Percentiles rank a stretch among this genome's conserved stretches.
phyloP scores from a whole-genome alignment of 2,329 filamentous ascomycete species.

The Arachnopeziza araneosa region DNA sequence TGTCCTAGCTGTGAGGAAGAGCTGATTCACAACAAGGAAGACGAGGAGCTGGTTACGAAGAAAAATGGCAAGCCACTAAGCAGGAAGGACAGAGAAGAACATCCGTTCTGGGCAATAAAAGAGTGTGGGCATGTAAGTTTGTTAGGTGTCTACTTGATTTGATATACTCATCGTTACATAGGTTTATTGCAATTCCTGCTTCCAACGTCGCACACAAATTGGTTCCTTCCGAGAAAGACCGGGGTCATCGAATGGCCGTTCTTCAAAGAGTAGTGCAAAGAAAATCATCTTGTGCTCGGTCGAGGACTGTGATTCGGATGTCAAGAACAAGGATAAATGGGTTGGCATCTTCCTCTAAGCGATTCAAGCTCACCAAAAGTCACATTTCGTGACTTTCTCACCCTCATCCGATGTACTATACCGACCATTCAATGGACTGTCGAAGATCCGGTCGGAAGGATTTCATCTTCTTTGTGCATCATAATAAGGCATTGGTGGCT shows the following conservation, averaged over 20 bases:
- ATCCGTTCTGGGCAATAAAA: constrained; percentile 89
- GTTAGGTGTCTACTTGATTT: neutral
- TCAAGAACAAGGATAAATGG: constrained; percentile 51
- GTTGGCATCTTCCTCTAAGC: constrained; percentile 48
- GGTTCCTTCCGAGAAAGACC: constrained; percentile 31
- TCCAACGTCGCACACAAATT: constrained; percentile 42
- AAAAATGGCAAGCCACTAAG: constrained; percentile 43
- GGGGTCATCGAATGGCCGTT: constrained; percentile 23
- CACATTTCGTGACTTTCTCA: neutral
- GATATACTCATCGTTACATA: constrained; percentile 30
- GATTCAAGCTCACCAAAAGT: neutral
- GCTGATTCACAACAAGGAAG: constrained; percentile 59
- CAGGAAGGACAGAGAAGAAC: constrained; percentile 52
- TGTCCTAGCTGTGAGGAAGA: constrained; percentile 87
- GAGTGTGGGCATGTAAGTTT: constrained; percentile 80
- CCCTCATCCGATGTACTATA: no score
- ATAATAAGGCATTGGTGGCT: neutral
- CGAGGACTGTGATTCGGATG: constrained; percentile 49
- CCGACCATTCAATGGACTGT: neutral
- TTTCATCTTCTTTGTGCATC: neutral
- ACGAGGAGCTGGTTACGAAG: constrained; percentile 33
- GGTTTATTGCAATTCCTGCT: constrained; percentile 61
- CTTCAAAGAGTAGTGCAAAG: constrained; percentile 24
- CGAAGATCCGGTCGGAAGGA: neutral
- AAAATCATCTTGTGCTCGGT: constrained; percentile 44